A percentile compares a stretch with the other conserved stretches of the same genome.
phyloP scores from a whole-genome alignment of 805 yeast genomes.

The Lipomyces oligophaga region DNA sequence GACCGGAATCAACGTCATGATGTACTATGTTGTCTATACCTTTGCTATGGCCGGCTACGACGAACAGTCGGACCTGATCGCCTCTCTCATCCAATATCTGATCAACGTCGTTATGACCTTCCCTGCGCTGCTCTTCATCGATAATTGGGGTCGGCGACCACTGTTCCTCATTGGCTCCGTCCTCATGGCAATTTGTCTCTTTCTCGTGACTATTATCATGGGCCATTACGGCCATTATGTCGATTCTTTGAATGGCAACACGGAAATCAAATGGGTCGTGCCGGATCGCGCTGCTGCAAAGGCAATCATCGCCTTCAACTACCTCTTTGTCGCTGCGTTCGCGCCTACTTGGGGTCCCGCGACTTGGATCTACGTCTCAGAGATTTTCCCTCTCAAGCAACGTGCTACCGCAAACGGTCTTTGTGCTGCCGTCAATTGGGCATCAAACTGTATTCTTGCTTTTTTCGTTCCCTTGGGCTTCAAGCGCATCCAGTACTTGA shows the following conservation, averaged over 20 bases:
- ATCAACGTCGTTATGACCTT: conserved; percentile 54
- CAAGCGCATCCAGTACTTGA: conserved; percentile 55
- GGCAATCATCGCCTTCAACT: conserved; percentile 48
- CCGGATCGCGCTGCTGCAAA: conserved; percentile 38
- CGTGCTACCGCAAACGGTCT: conserved; percentile 61
- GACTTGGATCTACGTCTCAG: conserved; percentile 61
- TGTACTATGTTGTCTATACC: conserved; percentile 64
- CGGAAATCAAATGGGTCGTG: conserved; percentile 29
- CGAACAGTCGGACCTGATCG: conserved; percentile 46
- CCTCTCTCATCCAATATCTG: conserved; percentile 60
- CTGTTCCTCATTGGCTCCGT: conserved; percentile 34
- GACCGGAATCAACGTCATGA: conserved; percentile 65
- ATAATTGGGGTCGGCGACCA: conserved; percentile 61
- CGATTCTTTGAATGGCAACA: conserved; percentile 28
- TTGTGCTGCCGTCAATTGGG: conserved; percentile 62
- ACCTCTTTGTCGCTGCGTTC: conserved; percentile 53
- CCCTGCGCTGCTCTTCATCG: conserved; percentile 60
- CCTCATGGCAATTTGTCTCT: conserved; percentile 28
- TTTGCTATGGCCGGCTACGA: conserved; percentile 42
- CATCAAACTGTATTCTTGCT: conserved; percentile 61
- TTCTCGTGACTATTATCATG: conserved; percentile 29
- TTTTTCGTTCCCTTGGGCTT: conserved; percentile 40
- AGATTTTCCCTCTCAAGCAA: conserved; percentile 59
- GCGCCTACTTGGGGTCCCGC: conserved; percentile 53
- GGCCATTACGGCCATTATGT: conserved; percentile 29